Base-by-base conservation (phyloP, 768 basidiomycete species). In the Suillus decipiens region DNA sequence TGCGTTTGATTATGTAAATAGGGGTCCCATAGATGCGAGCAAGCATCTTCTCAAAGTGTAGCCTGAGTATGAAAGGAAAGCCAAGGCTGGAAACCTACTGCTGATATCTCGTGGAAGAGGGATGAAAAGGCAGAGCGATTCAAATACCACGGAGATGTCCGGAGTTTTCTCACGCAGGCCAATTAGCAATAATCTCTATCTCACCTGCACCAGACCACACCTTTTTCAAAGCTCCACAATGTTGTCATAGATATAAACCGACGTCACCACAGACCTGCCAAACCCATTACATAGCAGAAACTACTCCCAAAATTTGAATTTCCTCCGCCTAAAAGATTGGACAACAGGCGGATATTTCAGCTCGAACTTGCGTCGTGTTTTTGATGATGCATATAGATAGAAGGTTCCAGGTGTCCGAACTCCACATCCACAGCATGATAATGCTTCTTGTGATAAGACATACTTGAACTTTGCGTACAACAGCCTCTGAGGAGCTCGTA, bases 101-200 rank as follows among this genome's bases (percentile, higher is more conserved):
- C 55, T 39, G 17, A 24, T 56, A 56, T 28, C 24, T 39, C 15
- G 37, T n/a, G 37, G 55, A 39, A 56, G 55, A 56, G 55, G 22
- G 37, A 39, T 39, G 15, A 56, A 39, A 39, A 56, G 7, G 24
- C 19, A 5, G 3, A n/a, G 9, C 6, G 11, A 54, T 22, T 36
- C 5, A n/a, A 53, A 53, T 34, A 33, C 28, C 28, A 28, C 3
- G 9, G 28, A 7, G 19, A 53, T 11, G 10, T n/a, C 31, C 51
- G 19, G 11, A 31, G 31, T n/a, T 19, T 5, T 53, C 17, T 19
- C 1, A 53, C 48, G 15, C 50, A 31, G 5, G 14, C 14, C 8
- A 48, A 1, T 48, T 15, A 24, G 17, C 5, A 51, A 33, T 10
- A 19, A 1, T 6, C 17, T 7, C 9, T 33, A 51, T 6, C 10